Base-by-base conservation (phyloP, 331 rosid species). In the Dryas integrifolia region DNA sequence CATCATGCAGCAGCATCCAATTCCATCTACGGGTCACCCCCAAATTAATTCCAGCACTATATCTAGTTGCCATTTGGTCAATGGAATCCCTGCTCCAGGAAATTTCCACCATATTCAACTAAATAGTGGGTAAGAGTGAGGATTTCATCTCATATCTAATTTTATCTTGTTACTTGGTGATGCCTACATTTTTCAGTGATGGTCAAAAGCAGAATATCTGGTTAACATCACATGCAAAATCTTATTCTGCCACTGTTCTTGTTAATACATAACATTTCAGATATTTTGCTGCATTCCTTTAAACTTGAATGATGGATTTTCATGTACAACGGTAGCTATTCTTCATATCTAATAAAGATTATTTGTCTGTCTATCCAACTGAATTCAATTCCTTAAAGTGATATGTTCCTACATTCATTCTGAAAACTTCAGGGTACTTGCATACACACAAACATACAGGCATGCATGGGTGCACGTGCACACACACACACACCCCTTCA, bases 61-160 rank as follows among this genome's bases (percentile, higher is more conserved):
- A 10, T 53, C 73, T 2, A 44, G 63, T 69, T 52, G 51, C 52
- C 73, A 53, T 12, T n/a, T 44, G 35, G 73, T 53, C 9, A 53
- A 41, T 18, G 51, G 73, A 53, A 40, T 53, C 3, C 51, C 40
- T 69, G 51, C 63, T 69, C 52, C 45, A 2, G 63, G 63, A 69
- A 40, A 69, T 44, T 69, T 69, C 63, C 63, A 39, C 63, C 63
- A 53, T 69, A 53, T 69, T 49, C 73, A 58, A 21, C 73, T 18
- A n/a, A 69, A 53, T 35, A 39, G 39, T 53, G 73, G 2, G 26
- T 18, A 40, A 18, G 73, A 53, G 73, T 69, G 73, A 40, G 63
- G n/a, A 18, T 40, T 6, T 21, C 26, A 40, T 69, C 63, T 39
- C 61, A 13, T 10, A 35, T 68, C 72, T 16, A n/a, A 44, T 51